Evolutionary conservation across 495 filamentous ascomycete species (phyloP), one percentile per base, ranked within the genome.

Genomic region (Penicillium flavigenum): DNA sequence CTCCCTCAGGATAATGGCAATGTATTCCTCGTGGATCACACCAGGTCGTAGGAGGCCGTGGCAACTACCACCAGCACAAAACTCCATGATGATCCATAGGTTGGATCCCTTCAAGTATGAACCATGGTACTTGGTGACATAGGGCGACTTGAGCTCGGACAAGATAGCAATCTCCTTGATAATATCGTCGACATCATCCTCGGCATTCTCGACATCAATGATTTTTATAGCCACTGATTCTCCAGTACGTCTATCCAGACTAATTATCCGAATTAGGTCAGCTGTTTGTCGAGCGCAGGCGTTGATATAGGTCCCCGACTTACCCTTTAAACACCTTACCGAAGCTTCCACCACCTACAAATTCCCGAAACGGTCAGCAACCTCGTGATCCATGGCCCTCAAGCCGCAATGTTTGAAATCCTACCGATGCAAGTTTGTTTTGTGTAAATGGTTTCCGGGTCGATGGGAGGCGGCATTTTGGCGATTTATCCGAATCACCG

Each of bases 121-220:
- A 34, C 93, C 92, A 75, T 94, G 88, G 74, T 99, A 99, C 70
- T 94, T 90, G 14, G 94, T 99, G 55, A 99, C 94, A 67, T 93
- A 93, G 9, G 89, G 89, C 26, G 92, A 96, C 67, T 91, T 88
- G 49, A 97, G 86, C 73, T 93, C 94, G 12, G 93, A 95, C 47
- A 99, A 79, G 61, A 99, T 96, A 32, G 91, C 87, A 62, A 99
- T 98, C 71, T 99, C 94, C 65, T 96, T 91, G 65, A 98, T 96
- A 65, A 99, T 98, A 72, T 99, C 94, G 71, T 96, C 91, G 47
- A 99, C 94, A 70, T 99, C 94, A 65, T 99, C 94, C 73, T 97
- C 94, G 66, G 92, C 94, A 70, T 91, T 94, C 72, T 99, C 94
- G 60, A 99, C 92, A 65, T 99, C 94, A 69, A 99, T 97, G 59